Base-by-base conservation (phyloP, 768 basidiomycete genomes). In the Lactarius quietus region DNA sequence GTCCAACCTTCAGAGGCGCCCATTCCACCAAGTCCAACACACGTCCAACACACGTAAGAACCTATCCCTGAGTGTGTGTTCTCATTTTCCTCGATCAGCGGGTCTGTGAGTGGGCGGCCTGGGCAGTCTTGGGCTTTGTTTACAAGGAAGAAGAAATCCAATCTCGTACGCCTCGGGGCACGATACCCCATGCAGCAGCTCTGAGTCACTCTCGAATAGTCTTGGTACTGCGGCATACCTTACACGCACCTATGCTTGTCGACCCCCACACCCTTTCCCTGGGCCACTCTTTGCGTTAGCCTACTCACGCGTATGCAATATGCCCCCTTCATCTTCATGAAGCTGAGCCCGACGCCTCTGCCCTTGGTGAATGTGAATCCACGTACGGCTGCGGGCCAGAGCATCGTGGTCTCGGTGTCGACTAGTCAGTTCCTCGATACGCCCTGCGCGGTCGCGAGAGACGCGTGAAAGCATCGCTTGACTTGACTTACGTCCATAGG, bases 351-450 rank as follows among this genome's bases (percentile, higher is more conserved):
- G n/a, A n/a, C n/a, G n/a, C n/a, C n/a, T 7, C 60, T 55, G 7
- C 43, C n/a, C n/a, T 12, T 45, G 28, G 28, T 18, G 26, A 57
- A 59, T 14, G n/a, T n/a, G n/a, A n/a, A n/a, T n/a, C 81, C 79
- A 39, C 85, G 83, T 20, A 79, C 74, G 39, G 86, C 80, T 9
- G 86, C 76, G 18, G 87, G 86, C 5, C 86, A 85, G 39, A 89
- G 79, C 6, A 84, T 87, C 57, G 78, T 75, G 28, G 88, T 77
- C 67, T 88, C 87, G 66, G 82, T 80, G 9, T 84, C 81, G 7
- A 86, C 87, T n/a, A 89, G 77, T 31, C 87, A 89, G 71, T 88
- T 89, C 9, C 86, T 89, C 3, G 35, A 33, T n/a, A n/a, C n/a
- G n/a, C 28, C 6, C 51, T n/a, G 54, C 17, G 59, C 64, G 59